phyloP scores from a whole-genome alignment of 345 rosid species.

The Noccaea caerulescens region DNA sequence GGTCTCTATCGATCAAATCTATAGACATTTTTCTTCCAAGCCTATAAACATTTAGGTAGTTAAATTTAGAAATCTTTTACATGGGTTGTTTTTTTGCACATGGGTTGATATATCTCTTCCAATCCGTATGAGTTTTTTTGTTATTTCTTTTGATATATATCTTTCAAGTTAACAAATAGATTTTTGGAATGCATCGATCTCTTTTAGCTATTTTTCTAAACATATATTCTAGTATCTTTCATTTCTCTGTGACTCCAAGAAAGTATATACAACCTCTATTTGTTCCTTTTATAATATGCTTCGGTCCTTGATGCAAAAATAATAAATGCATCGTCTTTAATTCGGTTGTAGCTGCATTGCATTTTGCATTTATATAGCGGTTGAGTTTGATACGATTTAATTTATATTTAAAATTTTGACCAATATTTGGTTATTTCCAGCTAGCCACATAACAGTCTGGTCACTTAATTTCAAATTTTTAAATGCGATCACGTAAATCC shows the following conservation, averaged over 20 bases:
- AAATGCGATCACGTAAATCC: constrained; percentile 14
- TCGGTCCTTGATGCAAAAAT: constrained; percentile 30
- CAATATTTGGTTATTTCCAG: constrained; percentile 34
- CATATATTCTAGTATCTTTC: background rate
- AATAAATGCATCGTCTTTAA: constrained; percentile 41
- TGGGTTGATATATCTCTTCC: background rate
- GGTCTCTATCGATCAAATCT: too few species aligned
- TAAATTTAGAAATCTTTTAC: background rate
- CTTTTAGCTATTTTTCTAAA: background rate
- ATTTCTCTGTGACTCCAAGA: background rate
- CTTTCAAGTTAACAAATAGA: background rate
- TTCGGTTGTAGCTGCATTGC: constrained; percentile 44
- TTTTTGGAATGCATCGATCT: constrained; percentile 3
- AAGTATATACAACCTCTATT: constrained; percentile 4
- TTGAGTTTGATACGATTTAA: constrained; percentile 32
- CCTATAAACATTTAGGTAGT: constrained; percentile 14
- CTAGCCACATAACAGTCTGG: constrained; percentile 4
- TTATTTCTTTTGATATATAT: too few species aligned
- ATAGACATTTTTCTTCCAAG: background rate
- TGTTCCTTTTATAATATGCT: background rate
- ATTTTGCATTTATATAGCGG: constrained; percentile 41
- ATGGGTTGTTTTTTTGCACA: constrained; percentile 8
- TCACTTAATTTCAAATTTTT: background rate
- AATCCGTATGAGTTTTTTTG: too few species aligned
- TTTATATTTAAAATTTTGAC: background rate